phyloP scores from a whole-genome alignment of 2,329 filamentous ascomycete species.

The Fusarium keratoplasticum region DNA sequence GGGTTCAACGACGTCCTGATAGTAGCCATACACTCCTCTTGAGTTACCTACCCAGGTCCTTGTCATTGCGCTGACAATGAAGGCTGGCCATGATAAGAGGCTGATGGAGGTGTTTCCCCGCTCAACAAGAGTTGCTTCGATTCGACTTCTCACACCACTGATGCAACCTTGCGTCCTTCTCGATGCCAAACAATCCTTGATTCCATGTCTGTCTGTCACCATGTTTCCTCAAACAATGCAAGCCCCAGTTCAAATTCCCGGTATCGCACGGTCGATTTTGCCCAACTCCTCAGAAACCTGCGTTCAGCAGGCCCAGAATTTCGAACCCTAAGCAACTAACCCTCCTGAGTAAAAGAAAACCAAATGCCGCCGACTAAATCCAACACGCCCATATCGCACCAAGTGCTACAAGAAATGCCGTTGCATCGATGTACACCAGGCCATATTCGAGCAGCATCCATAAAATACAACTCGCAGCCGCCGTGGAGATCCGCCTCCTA shows the following conservation, averaged over 20 bases:
- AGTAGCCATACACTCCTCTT: background rate
- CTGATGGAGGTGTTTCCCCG: background rate
- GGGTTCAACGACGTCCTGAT: conserved; percentile 21
- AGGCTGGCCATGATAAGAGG: background rate
- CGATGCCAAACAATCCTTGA: background rate
- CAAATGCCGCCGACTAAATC: conserved; percentile 9
- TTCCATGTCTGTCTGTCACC: background rate
- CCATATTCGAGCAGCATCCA: background rate
- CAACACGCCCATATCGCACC: conserved; percentile 6
- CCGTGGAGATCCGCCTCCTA: background rate
- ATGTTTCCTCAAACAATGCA: background rate
- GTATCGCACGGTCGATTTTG: background rate
- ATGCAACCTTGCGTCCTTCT: background rate
- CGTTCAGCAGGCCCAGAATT: background rate
- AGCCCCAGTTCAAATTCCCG: background rate
- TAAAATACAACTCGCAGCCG: conserved; percentile 17
- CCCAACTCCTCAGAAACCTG: background rate
- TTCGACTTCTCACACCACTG: background rate
- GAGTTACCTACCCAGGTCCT: background rate
- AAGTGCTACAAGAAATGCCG: conserved; percentile 16
- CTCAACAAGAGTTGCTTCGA: background rate
- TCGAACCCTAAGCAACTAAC: conserved; percentile 7
- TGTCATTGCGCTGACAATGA: background rate
- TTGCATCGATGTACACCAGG: background rate
- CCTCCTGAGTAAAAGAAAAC: conserved; percentile 17